Percentiles rank a stretch among this genome's conserved stretches.
Conservation (phyloP, 768 basidiomycete species). For the Boletus sp. region DNA sequence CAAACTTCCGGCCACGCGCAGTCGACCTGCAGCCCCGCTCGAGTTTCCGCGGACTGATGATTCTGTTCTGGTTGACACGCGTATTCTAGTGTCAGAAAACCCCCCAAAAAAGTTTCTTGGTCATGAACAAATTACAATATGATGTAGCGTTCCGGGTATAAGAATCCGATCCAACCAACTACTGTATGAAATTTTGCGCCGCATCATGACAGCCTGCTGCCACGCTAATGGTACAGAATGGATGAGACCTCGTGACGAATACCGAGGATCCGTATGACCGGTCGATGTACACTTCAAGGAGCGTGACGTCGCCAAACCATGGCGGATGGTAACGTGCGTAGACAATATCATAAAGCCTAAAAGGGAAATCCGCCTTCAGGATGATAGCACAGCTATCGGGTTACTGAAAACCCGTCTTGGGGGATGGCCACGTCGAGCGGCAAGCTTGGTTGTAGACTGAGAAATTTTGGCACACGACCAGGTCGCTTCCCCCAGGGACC, state of each 20-base stretch:
- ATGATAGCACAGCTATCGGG: constrained; percentile 12
- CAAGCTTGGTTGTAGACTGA: constrained; percentile 23
- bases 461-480: constrained; percentile 35
- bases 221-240: constrained; percentile 19
- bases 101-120: background rate
- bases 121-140: background rate
- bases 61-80: background rate
- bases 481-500: constrained; percentile 8
- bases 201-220: constrained; percentile 14
- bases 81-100: background rate
- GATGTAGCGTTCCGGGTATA: background rate
- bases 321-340: constrained; percentile 5
- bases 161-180: constrained; percentile 2
- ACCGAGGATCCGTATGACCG: background rate
- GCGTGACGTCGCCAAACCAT: constrained; percentile 4
- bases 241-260: background rate
- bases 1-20: background rate
- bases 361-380: constrained; percentile 3
- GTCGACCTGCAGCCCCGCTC: background rate
- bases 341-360: constrained; percentile 2
- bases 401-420: constrained; percentile 23
- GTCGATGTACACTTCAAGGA: constrained; percentile 12
- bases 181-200: constrained; percentile 2
- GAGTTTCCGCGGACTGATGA: background rate
- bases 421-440: constrained; percentile 22